These are phyloP conservation scores for Chlamydomonas eustigma DNA, from an alignment of 139 green algal genomes.

Conservation along the genomic window DNA sequence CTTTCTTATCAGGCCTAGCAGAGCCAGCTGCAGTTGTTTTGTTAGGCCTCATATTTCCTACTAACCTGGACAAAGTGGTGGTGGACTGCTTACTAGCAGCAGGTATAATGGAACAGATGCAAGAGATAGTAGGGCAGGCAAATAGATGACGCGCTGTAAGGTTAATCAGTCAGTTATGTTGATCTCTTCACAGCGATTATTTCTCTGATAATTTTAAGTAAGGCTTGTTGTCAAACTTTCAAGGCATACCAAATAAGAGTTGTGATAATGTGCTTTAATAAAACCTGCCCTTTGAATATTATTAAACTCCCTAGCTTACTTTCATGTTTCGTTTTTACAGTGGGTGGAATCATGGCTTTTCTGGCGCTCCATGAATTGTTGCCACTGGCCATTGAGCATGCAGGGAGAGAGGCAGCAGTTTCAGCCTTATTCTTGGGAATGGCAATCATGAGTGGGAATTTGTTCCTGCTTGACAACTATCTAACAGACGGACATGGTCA, in stretches of 20 bases:
- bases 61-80: conserved; percentile 34
- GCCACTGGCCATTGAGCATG: conserved; percentile 60
- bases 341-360: conserved; percentile 75
- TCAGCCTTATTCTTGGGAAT: conserved; percentile 55
- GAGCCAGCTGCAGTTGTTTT: conserved; percentile 64
- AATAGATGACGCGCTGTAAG: too few relatives aligned
- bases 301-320: too few relatives aligned
- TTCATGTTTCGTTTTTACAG: too few relatives aligned
- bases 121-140: too few relatives aligned
- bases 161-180: too few relatives aligned
- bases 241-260: too few relatives aligned
- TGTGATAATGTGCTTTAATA: too few relatives aligned
- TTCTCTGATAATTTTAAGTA: too few relatives aligned
- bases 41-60: conserved; percentile 48
- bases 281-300: too few relatives aligned
- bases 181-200: too few relatives aligned
- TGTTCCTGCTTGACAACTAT: conserved; percentile 38
- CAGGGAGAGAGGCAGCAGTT: conserved; percentile 27
- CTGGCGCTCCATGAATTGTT: conserved; percentile 61
- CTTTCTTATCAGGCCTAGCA: conserved; percentile 28
- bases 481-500: background rate
- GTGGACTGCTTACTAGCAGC: conserved; percentile 29
- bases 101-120: background rate
- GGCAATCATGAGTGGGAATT: conserved; percentile 58
- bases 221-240: too few relatives aligned